Base-by-base conservation (phyloP, 805 yeast genomes). In the Danielia oregonensis region DNA sequence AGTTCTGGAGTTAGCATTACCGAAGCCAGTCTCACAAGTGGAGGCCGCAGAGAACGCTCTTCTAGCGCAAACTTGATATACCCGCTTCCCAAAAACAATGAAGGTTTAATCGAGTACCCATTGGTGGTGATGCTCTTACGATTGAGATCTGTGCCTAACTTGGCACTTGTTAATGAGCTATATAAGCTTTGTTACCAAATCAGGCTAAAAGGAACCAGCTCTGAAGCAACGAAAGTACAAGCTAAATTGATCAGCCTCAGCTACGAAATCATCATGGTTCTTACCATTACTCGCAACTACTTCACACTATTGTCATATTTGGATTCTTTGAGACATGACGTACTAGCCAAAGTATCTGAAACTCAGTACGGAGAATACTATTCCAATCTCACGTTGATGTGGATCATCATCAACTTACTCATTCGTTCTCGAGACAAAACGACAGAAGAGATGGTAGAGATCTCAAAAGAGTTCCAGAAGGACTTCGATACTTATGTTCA, bases 101-200 rank as follows among this genome's bases (percentile, higher is more conserved):
- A 56, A 19, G 47, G 57, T 5, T 22, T 29, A 6, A 54, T 65
- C n/a, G 42, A 49, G 8, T 51, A 56, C 41, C 46, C 43, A 34
- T 43, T 66, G 23, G 39, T 66, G 17, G 39, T 47, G 24, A 31
- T 70, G 15, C 36, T 74, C 17, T 54, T 68, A 21, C 52, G 74
- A 34, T 53, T 74, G 33, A 71, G 64, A 37, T 59, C 69, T 19
- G 59, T 66, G 1, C 68, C 75, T 5, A 70, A 63, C 36, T 34
- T 71, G 38, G 46, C 54, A 17, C 45, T 71, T 15, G 57, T 73
- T 15, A 71, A 70, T 36, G 74, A 66, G 29, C 48, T 65, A 25
- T 74, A 70, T 51, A 64, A 62, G 36, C 54, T 72, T 19, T 54
- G 70, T 26, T 61, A 69, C 36, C 70, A 63, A 37, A 34, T 57